Conservation (phyloP, 805 yeast species). For the Deakozyma indianensis region DNA sequence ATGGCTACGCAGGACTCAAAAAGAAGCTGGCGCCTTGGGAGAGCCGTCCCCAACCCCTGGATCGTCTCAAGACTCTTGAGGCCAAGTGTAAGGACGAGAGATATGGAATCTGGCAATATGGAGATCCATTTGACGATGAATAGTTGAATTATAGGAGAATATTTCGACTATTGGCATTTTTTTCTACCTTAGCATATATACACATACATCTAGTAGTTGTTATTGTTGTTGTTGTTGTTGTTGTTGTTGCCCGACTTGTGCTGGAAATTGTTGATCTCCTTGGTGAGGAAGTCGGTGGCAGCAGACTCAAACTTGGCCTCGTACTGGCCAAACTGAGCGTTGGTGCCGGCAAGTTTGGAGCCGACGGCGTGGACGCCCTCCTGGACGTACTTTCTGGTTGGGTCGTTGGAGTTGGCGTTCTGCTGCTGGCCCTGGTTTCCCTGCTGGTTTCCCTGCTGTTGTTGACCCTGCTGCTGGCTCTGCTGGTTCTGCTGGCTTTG, state of each 20-base stretch:
- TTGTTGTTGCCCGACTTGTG: neutral
- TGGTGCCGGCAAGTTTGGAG: neutral
- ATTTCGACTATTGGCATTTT: too few species aligned
- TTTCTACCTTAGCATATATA: too few species aligned
- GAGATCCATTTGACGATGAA: slow-evolving; percentile 53
- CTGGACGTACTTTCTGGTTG: neutral
- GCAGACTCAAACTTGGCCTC: neutral
- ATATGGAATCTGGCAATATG: slow-evolving; percentile 62
- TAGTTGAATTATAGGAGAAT: slow-evolving; percentile 2
- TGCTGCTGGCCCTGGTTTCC: neutral
- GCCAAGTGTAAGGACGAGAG: slow-evolving; percentile 33
- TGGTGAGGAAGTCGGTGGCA: neutral
- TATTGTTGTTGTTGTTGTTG: neutral
- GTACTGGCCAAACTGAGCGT: neutral
- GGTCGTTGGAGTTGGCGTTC: neutral
- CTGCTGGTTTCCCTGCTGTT: neutral
- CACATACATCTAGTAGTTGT: too few species aligned
- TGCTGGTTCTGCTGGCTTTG: neutral
- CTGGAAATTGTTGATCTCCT: neutral
- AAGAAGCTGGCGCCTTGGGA: neutral
- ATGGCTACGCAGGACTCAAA: slow-evolving; percentile 31
- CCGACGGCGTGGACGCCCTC: neutral
- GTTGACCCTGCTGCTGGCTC: neutral
- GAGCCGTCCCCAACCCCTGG: slow-evolving; percentile 5
- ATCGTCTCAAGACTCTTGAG: slow-evolving; percentile 28